Conservation (phyloP, 2,329 filamentous ascomycete species). For the Neocatenulostroma microsporum region DNA sequence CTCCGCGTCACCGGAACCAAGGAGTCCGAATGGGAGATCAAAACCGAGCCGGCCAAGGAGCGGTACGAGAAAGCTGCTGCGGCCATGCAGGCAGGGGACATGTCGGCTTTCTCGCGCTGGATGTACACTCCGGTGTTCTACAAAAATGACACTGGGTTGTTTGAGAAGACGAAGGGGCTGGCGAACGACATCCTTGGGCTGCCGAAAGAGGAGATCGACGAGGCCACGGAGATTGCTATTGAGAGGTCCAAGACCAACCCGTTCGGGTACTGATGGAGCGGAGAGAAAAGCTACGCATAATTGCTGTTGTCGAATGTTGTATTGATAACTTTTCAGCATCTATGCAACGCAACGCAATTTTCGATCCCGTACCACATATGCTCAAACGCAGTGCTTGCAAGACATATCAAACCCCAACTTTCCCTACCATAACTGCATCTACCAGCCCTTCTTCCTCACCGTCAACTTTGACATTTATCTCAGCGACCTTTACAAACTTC, state of each 20-base stretch:
- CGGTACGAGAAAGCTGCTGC: slow-evolving; percentile 44
- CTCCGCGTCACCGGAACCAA: slow-evolving; percentile 51
- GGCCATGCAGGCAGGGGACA: slow-evolving; percentile 38
- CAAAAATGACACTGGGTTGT: slow-evolving; percentile 25
- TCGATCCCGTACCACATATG: no score
- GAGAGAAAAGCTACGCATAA: no score
- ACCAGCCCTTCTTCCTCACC: no score
- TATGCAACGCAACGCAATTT: no score
- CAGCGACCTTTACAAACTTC: no score
- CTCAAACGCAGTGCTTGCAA: no score
- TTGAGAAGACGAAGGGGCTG: slow-evolving; percentile 33
- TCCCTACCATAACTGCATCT: no score
- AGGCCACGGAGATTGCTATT: slow-evolving; percentile 45
- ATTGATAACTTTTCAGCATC: no score
- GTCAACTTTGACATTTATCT: no score
- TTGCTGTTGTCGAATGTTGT: no score
- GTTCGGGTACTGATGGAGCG: no score
- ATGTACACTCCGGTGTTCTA: slow-evolving; percentile 52
- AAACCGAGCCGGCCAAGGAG: slow-evolving; percentile 38
- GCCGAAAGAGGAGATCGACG: slow-evolving; percentile 52
- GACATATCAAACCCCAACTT: no score
- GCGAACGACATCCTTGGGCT: slow-evolving; percentile 51
- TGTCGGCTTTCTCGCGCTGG: slow-evolving; percentile 39
- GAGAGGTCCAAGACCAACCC: slow-evolving; percentile 18
- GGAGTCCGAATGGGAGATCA: slow-evolving; percentile 55